Evolutionary conservation across 495 filamentous ascomycete genomes (phyloP).

Genomic region (Pyrenopolyporus hunteri): DNA sequence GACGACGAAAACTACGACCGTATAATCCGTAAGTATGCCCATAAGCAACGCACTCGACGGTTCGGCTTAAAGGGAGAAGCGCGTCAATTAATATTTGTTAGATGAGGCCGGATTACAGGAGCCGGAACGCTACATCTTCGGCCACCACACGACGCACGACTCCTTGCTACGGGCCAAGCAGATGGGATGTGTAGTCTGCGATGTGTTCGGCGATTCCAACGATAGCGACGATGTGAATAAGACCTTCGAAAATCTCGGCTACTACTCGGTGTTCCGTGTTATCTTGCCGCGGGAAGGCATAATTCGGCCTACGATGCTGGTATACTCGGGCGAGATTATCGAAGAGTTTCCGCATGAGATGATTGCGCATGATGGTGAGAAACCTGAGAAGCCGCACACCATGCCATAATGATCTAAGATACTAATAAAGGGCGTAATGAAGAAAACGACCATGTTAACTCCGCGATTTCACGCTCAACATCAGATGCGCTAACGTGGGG

Average conservation of each 20-base stretch:
- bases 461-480: constrained; percentile 21
- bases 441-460: constrained; percentile 34
- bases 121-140: constrained; percentile 33
- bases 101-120: not conserved
- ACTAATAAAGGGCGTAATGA: not conserved
- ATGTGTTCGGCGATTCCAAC: not conserved
- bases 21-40: not conserved
- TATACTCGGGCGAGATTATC: constrained; percentile 20
- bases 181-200: constrained; percentile 28
- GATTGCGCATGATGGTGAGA: constrained; percentile 25
- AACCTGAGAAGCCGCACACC: not conserved
- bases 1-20: constrained; percentile 3
- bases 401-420: not conserved
- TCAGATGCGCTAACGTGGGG: constrained; percentile 24
- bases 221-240: constrained; percentile 14
- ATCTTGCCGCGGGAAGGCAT: not conserved
- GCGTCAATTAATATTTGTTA: not conserved
- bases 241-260: constrained; percentile 11
- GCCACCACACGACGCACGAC: constrained; percentile 28
- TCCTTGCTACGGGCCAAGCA: constrained; percentile 14
- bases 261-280: constrained; percentile 33
- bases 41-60: too few species aligned
- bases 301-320: constrained; percentile 11
- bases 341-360: constrained; percentile 18
- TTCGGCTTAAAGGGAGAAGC: not conserved